Base-by-base conservation (phyloP, 495 filamentous ascomycete genomes). In the Talaromyces thailandensis region DNA sequence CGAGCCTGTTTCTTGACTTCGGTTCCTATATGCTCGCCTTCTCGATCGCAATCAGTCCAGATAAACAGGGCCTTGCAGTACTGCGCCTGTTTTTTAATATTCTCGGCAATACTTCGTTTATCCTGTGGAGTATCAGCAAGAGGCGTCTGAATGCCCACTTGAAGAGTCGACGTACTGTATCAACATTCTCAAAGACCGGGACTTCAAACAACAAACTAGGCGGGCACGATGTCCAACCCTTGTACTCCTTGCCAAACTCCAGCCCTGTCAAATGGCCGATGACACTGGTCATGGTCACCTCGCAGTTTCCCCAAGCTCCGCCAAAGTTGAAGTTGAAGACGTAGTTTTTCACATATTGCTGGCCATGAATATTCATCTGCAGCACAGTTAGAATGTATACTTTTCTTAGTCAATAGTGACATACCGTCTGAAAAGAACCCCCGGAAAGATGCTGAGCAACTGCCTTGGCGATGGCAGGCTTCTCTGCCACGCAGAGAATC, bases 1-100 rank as follows among this genome's bases (percentile, higher is more conserved):
- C 77, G 78, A 18, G 95, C 94, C 37, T 92, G 86, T 62, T 89
- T 83, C 40, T 91, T 85, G 58, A 98, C 92, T 69, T 98, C 95
- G n/a, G 88, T 77, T 1, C 94, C 94, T 64, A 98, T 98, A 67
- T 97, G 88, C 73, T 98, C 94, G 16, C 94, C 94, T 80, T 98
- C 94, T 56, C 93, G 86, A 79, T 98, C 94, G 75, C 94, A 98
- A 80, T 98, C 94, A 1, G 94, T 98, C 94, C 94, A 98, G 67
- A 98, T 96, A 72, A 92, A 94, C 14, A 98, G 79, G 21, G 84
- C 84, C 66, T 79, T 81, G 60, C 84, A 76, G 66, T 82, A 79
- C 51, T 82, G 82, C 12, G 95, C 94, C 71, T 94, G 85, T 6
- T 78, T 72, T 53, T 86, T 79, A 68, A 98, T 98, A 68, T 98